Conservation (phyloP, 2,329 filamentous ascomycete species). For the Juglanconis oblonga region DNA sequence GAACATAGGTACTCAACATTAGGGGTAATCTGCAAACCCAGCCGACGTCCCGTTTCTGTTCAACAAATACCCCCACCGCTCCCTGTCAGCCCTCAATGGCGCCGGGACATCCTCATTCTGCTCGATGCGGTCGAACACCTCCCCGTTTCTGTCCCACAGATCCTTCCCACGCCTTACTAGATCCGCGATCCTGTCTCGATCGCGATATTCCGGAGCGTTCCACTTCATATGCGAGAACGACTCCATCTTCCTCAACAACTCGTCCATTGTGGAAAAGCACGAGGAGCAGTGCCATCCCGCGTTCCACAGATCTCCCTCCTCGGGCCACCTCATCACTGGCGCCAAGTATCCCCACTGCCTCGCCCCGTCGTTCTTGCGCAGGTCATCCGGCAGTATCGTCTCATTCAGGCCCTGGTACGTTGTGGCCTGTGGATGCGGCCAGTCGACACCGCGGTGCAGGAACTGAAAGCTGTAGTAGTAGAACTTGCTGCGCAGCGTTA, state of each 20-base stretch:
- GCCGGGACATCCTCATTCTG: conserved; percentile 50
- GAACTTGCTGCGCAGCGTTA: conserved; percentile 49
- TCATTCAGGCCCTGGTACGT: conserved; percentile 42
- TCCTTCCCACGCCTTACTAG: conserved; percentile 51
- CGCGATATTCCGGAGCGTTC: conserved; percentile 47
- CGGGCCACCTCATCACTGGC: conserved; percentile 33
- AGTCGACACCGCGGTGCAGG: conserved; percentile 42
- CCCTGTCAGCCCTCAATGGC: conserved; percentile 38
- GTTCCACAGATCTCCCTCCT: conserved; percentile 44
- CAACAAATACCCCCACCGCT: conserved; percentile 43
- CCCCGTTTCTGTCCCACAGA: conserved; percentile 48
- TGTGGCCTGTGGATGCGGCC: conserved; percentile 60
- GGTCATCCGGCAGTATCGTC: conserved; percentile 52
- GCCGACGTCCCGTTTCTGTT: conserved; percentile 43
- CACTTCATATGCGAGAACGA: conserved; percentile 54
- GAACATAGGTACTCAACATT: not conserved
- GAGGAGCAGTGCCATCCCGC: conserved; percentile 62
- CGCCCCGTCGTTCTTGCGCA: conserved; percentile 47
- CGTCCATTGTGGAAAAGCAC: conserved; percentile 55
- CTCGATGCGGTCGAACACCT: conserved; percentile 47
- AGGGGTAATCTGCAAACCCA: conserved; percentile 46
- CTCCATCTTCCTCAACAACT: conserved; percentile 54
- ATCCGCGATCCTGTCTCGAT: conserved; percentile 46
- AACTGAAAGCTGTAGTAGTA: conserved; percentile 60
- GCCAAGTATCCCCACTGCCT: conserved; percentile 21